Evolutionary conservation across 2,329 filamentous ascomycete genomes (phyloP).

Genomic region (Dactylonectria estremocensis): DNA sequence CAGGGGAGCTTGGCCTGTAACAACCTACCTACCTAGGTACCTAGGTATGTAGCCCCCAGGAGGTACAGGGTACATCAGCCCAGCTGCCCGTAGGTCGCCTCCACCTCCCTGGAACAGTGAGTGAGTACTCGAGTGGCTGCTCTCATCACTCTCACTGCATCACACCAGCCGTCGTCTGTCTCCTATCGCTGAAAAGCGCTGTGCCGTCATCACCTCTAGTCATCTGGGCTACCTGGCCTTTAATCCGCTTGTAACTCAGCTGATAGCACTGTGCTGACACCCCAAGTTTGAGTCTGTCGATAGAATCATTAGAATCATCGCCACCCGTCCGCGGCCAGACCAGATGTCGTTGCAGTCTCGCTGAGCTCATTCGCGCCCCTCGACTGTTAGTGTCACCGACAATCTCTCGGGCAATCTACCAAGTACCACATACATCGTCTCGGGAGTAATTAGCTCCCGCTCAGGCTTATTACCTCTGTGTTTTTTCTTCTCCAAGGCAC

Average conservation of each 20-base stretch:
- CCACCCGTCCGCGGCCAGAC: not conserved
- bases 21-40: slow-evolving; percentile 8
- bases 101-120: no score
- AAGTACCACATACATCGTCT: slow-evolving; percentile 27
- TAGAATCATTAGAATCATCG: not conserved
- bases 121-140: no score
- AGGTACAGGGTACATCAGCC: slow-evolving; percentile 25
- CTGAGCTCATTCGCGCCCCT: slow-evolving; percentile 13
- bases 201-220: not conserved
- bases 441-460: slow-evolving; percentile 18
- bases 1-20: slow-evolving; percentile 18
- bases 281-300: not conserved
- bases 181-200: not conserved
- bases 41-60: not conserved
- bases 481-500: not conserved
- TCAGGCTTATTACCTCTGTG: slow-evolving; percentile 15
- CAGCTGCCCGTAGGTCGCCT: no score
- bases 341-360: not conserved
- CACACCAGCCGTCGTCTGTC: not conserved
- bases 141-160: not conserved
- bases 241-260: no score
- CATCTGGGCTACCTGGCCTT: slow-evolving; percentile 9
- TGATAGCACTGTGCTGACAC: not conserved
- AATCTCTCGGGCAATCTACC: slow-evolving; percentile 18
- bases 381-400: slow-evolving; percentile 23